Evolutionary conservation across 768 basidiomycete species (phyloP), one percentile per base, ranked within the genome.

Genomic region (Lactifluus rugatus): DNA sequence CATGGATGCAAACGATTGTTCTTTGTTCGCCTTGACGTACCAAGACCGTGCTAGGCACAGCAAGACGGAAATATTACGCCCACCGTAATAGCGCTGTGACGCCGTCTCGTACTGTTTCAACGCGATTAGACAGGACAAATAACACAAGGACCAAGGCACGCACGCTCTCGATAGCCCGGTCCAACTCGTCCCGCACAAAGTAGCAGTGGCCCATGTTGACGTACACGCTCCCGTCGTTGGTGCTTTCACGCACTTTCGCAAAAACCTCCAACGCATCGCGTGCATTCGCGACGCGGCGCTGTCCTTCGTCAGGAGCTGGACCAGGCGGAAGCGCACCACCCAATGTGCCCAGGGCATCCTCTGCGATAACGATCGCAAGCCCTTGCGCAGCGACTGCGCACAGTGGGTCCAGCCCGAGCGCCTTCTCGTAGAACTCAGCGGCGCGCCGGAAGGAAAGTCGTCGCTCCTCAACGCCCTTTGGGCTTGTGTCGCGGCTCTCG

Each of bases 151-250:
- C 11, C 54, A 37, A 51, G 31, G 13, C 2, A 76, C 84, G 69
- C 68, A 96, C 95, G 66, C 90, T 89, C 71, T 99, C 94, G 62
- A 98, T 94, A 1, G 96, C 95, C 49, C 89, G 80, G 62, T 98
- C 95, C 68, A 86, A 96, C 69, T 99, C 95, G 58, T 96, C 95
- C 51, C 91, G 78, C 19, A 83, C 81, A 67, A 91, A 95, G 69
- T 93, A 89, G 66, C 93, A 96, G 66, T 98, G 96, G 0, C 94
- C 96, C 77, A 97, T 94, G 69, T 99, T 99, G 67, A 91, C 76
- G 67, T 94, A 93, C 4, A 96, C 93, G 58, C 88, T 88, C 7
- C 89, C 91, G 44, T 83, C 81, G 57, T 82, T 80, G 53, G 93
- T 72, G 2, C 84, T 86, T 73, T 98, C 96, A 54, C 92, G 79